Base-by-base conservation (phyloP, 2,329 filamentous ascomycete species). In the Diaporthe sp. region DNA sequence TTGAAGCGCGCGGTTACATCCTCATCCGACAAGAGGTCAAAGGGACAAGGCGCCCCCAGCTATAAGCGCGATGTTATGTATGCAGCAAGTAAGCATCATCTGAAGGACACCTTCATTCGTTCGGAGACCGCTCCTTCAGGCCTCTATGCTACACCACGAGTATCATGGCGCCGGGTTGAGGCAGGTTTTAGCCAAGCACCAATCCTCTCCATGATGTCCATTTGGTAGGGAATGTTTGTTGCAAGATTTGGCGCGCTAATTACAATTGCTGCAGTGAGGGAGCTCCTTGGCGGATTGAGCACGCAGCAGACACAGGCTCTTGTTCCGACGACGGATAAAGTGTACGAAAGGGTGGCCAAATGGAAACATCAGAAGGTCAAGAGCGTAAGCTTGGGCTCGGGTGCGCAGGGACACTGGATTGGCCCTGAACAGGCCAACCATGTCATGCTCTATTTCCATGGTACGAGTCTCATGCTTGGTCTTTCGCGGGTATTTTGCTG, bases 361-460 rank as follows among this genome's bases (percentile, higher is more conserved):
- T 39, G 15, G 34, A 75, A 75, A 22, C 22, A 57, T 17, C n/a
- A 51, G 10, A 49, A 39, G 20, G 5, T 47, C 9, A 73, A 68
- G 20, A 57, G 49, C 4, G 72, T 73, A 6, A 47, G 47, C n/a
- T 47, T 77, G 47, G 34, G 47, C 22, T 53, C 67, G 1, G 60
- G 72, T 22, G 49, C 72, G 1, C 34, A 72, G 7, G 65, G 82
- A 5, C 68, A 81, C 12, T 83, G 82, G 82, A 67, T 83, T 10
- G 81, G 82, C 1, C 76, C 82, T 28, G 74, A 74, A 25, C 79
- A 75, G 42, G 81, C 82, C 10, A 77, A 75, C 10, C 82, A 81
- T 71, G 70, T 82, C 15, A 81, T 83, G 12, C 75, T 83, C 4
- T 83, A 79, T 75, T 72, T 82, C 44, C 82, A 82, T 70, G 81